Base-by-base conservation (phyloP, 2,329 filamentous ascomycete genomes). In the Monosporascus ibericus region DNA sequence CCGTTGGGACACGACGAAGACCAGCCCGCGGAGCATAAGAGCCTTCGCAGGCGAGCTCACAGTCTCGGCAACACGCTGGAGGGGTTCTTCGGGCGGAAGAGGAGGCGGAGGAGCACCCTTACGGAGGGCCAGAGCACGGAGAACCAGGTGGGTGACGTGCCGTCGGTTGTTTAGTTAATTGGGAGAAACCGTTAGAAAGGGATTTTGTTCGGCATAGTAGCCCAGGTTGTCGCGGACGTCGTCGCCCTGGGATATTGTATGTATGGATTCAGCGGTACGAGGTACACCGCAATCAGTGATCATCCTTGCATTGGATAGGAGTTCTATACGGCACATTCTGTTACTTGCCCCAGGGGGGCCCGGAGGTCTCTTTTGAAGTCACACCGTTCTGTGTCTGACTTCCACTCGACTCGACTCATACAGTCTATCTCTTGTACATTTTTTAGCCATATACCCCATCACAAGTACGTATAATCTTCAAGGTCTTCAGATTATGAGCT, bases 61-160 rank as follows among this genome's bases (percentile, higher is more conserved):
- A 73, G 70, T 58, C 55, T 74, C 42, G 72, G 71, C 52, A 67
- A 67, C 49, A 69, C 70, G n/a, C 56, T 74, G 3, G 69, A 68
- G 22, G 65, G 62, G 18, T 60, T 73, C 44, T 67, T 73, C 47
- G 60, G 65, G 15, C 62, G 65, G 37, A 67, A 62, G 52, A 62
- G 55, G 52, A 61, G 57, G 48, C 56, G 65, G 47, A 50, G 56
- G 15, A 59, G 58, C 38, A 65, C 65, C 9, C 60, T 63, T 50
- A 59, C 65, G 4, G 65, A 67, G 48, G 48, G 59, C 20, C 50
- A 49, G 49, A 57, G 54, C 22, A 50, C 55, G 15, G 58, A 56
- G 36, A 54, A 50, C 39, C 51, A 57, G 36, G 37, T 48, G 44
- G 53, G 48, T 44, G 47, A 54, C 42, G 44, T 49, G 25, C 48